phyloP scores from a whole-genome alignment of 208 protist species.

The Trypanosoma mega region DNA sequence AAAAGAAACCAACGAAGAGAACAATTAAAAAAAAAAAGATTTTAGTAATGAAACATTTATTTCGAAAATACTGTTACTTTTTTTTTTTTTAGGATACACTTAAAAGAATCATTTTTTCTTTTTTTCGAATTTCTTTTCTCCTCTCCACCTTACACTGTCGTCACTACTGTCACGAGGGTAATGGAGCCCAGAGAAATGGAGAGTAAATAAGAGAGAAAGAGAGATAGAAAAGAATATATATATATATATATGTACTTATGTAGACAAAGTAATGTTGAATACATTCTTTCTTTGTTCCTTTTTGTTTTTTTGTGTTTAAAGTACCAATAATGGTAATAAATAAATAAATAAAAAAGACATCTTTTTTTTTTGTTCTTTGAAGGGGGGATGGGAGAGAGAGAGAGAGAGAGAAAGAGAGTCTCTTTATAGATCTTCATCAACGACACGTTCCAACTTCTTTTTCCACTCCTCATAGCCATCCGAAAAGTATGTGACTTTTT shows the following conservation, averaged over 20 bases:
- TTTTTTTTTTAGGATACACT: too few species aligned
- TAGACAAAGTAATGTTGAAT: too few species aligned
- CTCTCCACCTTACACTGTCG: background rate
- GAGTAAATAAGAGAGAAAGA: background rate
- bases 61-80: background rate
- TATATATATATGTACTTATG: too few species aligned
- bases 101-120: too few species aligned
- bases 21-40: background rate
- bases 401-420: too few species aligned
- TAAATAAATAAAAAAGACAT: too few species aligned
- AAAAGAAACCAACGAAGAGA: background rate
- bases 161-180: background rate
- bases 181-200: background rate
- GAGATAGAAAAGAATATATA: background rate
- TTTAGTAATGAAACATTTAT: too few species aligned
- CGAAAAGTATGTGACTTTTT: slow-evolving; percentile 28
- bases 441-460: slow-evolving; percentile 26
- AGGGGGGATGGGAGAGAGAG: too few species aligned
- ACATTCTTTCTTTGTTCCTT: too few species aligned
- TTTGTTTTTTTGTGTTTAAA: too few species aligned
- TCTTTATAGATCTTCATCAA: slow-evolving; percentile 53
- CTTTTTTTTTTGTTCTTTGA: too few species aligned
- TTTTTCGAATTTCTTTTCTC: slow-evolving; percentile 2
- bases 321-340: too few species aligned
- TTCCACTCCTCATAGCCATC: slow-evolving; percentile 41